A percentile compares a stretch with the other conserved stretches of the same genome.
phyloP scores from a whole-genome alignment of 345 rosid genomes.

The Crucihimalaya himalaica region DNA sequence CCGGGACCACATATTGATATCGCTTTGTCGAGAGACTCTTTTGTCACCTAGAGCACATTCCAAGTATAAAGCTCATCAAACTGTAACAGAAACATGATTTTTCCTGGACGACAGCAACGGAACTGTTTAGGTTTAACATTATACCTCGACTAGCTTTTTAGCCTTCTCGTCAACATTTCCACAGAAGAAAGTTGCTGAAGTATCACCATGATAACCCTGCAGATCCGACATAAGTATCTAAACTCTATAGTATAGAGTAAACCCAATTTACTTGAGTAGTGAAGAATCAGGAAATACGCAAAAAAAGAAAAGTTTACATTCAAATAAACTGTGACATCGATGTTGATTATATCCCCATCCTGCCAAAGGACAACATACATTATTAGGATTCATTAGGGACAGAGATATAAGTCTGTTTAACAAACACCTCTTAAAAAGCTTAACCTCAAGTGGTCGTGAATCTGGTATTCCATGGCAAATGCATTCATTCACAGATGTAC shows the following conservation, averaged over 20 bases:
- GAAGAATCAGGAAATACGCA: not conserved
- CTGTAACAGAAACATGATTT: not conserved
- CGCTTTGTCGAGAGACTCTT: slow-evolving; percentile 78
- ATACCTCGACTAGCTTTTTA: slow-evolving; percentile 76
- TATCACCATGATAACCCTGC: slow-evolving; percentile 96
- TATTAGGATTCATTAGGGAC: not conserved
- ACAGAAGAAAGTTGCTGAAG: slow-evolving; percentile 92
- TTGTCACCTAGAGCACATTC: slow-evolving; percentile 62
- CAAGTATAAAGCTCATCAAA: slow-evolving; percentile 9
- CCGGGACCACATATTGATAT: slow-evolving; percentile 86
- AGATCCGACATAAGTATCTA: slow-evolving; percentile 7
- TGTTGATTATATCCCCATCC: slow-evolving; percentile 95
- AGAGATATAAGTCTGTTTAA: not conserved
- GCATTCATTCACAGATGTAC: slow-evolving; percentile 95
- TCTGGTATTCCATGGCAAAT: slow-evolving; percentile 99
- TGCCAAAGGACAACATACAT: slow-evolving; percentile 37
- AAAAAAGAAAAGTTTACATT: slow-evolving; percentile 54
- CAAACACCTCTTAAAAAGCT: not conserved
- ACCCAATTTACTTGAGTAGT: not conserved
- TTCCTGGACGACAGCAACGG: not conserved
- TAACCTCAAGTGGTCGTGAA: slow-evolving; percentile 83
- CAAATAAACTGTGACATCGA: slow-evolving; percentile 87
- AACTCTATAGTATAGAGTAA: not conserved
- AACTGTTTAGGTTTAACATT: not conserved
- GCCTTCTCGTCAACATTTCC: slow-evolving; percentile 84